Evolutionary conservation across 345 rosid species (phyloP).

Genomic region (Gossypium australe): DNA sequence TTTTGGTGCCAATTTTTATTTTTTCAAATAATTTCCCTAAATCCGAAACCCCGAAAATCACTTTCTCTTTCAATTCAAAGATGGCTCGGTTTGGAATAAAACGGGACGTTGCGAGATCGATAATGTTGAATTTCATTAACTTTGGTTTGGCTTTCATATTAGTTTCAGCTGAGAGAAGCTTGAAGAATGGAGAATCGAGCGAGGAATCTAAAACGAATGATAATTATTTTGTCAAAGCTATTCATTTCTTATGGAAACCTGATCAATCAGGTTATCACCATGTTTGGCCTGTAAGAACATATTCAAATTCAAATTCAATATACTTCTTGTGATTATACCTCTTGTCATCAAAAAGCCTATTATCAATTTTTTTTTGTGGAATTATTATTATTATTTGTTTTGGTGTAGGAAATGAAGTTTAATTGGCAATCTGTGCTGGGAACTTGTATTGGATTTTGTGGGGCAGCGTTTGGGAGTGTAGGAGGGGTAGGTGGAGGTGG

Average conservation of each 20-base stretch:
- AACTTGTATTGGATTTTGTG: constrained; percentile 61
- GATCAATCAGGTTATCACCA: constrained; percentile 45
- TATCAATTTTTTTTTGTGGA: background rate
- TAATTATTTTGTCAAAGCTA: constrained; percentile 21
- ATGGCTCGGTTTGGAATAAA: constrained; percentile 43
- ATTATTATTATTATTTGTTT: background rate
- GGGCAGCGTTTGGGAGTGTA: constrained; percentile 88
- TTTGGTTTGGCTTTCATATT: constrained; percentile 39
- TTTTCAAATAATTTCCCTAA: background rate
- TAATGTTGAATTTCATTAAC: constrained; percentile 23
- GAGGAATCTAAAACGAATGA: constrained; percentile 18
- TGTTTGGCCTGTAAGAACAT: constrained; percentile 64
- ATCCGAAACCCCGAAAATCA: background rate
- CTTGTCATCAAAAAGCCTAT: background rate
- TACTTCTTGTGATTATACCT: background rate
- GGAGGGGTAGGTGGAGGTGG: constrained; percentile 95
- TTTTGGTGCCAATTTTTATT: background rate
- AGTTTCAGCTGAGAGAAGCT: constrained; percentile 52
- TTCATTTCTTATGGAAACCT: constrained; percentile 37
- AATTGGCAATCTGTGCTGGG: constrained; percentile 68
- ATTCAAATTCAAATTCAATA: background rate
- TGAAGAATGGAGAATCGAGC: constrained; percentile 22
- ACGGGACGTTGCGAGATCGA: constrained; percentile 35
- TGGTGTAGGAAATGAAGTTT: constrained; percentile 57
- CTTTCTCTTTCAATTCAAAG: background rate